Base-by-base conservation (phyloP, 1,284 basidiomycete species). In the Tetrapyrgos nigripes region DNA sequence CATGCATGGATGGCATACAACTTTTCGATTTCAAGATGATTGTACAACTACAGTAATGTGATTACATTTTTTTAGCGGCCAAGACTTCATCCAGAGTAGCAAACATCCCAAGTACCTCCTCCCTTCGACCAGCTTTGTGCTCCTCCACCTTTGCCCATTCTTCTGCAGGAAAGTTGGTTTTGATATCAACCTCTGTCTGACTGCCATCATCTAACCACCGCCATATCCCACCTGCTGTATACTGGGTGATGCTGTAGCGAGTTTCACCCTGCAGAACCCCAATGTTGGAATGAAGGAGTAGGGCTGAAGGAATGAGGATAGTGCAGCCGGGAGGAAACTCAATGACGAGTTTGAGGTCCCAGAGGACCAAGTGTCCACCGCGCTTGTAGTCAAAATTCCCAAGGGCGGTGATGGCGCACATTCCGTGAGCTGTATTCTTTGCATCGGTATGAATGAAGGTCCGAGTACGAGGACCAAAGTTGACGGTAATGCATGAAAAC, bases 291-390 rank as follows among this genome's bases (percentile, higher is more conserved):
- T 62, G 61, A 19, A 17, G 1, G 4, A 62, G 8, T 3, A 60
- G 40, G 3, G 61, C 58, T 3, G 61, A 62, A 1, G 61, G 61
- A 23, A 55, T 40, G 21, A 55, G 43, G 6, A 55, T 55, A 5
- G 46, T 48, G 13, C 13, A 19, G 11, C 58, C 58, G 1, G 61
- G 58, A 14, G 61, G 61, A 26, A 62, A 62, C 6, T 53, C 43
- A 19, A 62, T 44, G 10, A 60, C 37, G 3, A 60, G 9, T 9
- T 50, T 31, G 4, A 60, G 31, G 28, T 62, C 55, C 58, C 59
- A 62, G 5, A 63, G 47, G 11, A 63, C 45, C 3, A 60, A 27
- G 24, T 63, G 62, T 3, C 62, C 62, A 8, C 62, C 62, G 1
- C 10, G 17, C 14, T 58, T 29, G 4, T 46, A 48, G 45, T 63